A percentile compares a stretch with the other conserved stretches of the same genome.
Evolutionary conservation across 225 moss, liverwort and hornwort species (phyloP).

Genomic region (Sphagnum contortum): DNA sequence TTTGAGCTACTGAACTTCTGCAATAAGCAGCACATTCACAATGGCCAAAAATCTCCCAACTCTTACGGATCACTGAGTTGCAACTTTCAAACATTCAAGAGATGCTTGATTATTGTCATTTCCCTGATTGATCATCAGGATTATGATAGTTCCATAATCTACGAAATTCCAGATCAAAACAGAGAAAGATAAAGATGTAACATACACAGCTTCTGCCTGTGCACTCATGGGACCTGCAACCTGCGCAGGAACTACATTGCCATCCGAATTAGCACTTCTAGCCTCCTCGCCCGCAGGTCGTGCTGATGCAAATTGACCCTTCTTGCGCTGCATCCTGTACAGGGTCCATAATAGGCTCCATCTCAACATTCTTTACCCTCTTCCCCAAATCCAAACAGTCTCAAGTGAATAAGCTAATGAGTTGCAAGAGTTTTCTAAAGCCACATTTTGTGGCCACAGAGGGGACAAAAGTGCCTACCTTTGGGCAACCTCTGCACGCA

Average conservation of each 20-base stretch:
- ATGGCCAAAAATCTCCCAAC: too few relatives aligned
- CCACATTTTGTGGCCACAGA: background rate
- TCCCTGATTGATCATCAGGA: too few relatives aligned
- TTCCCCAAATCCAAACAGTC: background rate
- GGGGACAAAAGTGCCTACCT: conserved; percentile 25
- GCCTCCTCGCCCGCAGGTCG: conserved; percentile 55
- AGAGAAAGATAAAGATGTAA: conserved; percentile 4
- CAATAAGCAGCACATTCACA: too few relatives aligned
- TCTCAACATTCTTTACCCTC: background rate
- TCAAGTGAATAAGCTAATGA: background rate
- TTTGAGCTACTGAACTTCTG: too few relatives aligned
- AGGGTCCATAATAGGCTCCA: background rate
- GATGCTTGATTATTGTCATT: too few relatives aligned
- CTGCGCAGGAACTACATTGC: conserved; percentile 48
- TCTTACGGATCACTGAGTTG: too few relatives aligned
- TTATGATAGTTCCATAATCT: too few relatives aligned
- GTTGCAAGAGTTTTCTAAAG: background rate
- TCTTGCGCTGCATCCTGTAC: conserved; percentile 87
- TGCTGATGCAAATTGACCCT: conserved; percentile 92
- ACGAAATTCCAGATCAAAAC: background rate
- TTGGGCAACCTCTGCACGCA: conserved; percentile 92
- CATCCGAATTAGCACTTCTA: conserved; percentile 60
- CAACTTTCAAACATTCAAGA: too few relatives aligned
- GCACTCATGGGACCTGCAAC: conserved; percentile 40
- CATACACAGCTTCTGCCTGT: conserved; percentile 84